Percentiles rank a stretch among this genome's conserved stretches.
Conservation (phyloP, 495 filamentous ascomycete genomes). For the Mytilinidion resinicola region DNA sequence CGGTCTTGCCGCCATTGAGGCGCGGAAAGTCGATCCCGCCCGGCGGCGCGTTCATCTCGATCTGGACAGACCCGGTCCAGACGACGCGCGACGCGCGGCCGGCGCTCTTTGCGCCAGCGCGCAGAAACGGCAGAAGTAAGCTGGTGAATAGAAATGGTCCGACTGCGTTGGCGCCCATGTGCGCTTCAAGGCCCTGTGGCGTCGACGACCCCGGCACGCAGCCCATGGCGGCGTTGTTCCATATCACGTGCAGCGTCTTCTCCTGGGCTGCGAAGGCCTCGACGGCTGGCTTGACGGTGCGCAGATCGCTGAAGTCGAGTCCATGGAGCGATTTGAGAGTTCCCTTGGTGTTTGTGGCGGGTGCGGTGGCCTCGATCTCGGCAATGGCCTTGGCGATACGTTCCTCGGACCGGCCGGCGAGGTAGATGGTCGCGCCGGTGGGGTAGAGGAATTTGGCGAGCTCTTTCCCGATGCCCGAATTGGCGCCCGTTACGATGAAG, state of each 20-base stretch:
- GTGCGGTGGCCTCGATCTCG: background rate
- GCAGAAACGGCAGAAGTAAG: constrained; percentile 1
- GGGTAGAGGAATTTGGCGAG: constrained; percentile 10
- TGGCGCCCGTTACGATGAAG: constrained; percentile 14
- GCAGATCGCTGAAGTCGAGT: constrained; percentile 5
- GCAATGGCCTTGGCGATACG: background rate
- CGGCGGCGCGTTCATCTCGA: background rate
- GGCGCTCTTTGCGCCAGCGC: constrained; percentile 2
- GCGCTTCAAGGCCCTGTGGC: constrained; percentile 5
- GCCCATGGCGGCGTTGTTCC: constrained; percentile 7
- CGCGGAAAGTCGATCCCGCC: constrained; percentile 2
- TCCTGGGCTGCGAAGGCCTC: constrained; percentile 5
- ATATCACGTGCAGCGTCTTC: constrained; percentile 4
- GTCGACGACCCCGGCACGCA: constrained; percentile 1
- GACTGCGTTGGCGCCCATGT: constrained; percentile 7
- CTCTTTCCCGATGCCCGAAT: constrained; percentile 6
- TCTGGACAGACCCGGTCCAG: constrained; percentile 4
- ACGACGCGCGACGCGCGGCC: background rate
- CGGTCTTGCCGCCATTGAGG: constrained; percentile 1
- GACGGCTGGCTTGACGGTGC: background rate
- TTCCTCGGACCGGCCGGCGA: constrained; percentile 7
- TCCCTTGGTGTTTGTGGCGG: background rate
- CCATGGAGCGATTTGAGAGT: background rate
- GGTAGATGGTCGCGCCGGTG: constrained; percentile 9
- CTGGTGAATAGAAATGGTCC: constrained; percentile 6